Conservation (phyloP, 2,329 filamentous ascomycete species). For the Aspergillus pseudonomiae region DNA sequence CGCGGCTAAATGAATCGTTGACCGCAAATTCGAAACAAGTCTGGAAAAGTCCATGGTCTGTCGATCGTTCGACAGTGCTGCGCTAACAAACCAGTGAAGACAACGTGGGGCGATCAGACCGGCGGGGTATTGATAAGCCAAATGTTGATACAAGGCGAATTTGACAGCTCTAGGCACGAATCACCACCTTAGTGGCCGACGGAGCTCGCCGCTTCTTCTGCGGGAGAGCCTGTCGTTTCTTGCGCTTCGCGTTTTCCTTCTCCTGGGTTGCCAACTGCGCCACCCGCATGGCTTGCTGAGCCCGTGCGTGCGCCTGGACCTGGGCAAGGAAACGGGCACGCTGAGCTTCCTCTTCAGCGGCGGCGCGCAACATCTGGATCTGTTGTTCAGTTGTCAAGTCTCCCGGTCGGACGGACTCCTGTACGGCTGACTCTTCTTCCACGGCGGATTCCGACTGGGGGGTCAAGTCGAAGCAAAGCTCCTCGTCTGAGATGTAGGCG, state of each 20-base stretch:
- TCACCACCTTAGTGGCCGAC: slow-evolving; percentile 19
- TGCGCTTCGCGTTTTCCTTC: slow-evolving; percentile 31
- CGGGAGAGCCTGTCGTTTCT: slow-evolving; percentile 33
- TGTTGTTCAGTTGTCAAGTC: slow-evolving; percentile 45
- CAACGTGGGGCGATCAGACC: background rate
- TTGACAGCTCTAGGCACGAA: slow-evolving; percentile 14
- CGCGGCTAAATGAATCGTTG: slow-evolving; percentile 1
- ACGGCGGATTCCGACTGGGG: slow-evolving; percentile 29
- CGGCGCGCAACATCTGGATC: slow-evolving; percentile 39
- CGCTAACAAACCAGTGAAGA: slow-evolving; percentile 6
- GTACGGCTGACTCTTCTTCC: slow-evolving; percentile 31
- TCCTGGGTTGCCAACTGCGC: slow-evolving; percentile 33
- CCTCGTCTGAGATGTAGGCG: slow-evolving; percentile 48
- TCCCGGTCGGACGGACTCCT: slow-evolving; percentile 20
- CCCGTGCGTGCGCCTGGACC: slow-evolving; percentile 45
- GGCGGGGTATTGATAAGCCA: background rate
- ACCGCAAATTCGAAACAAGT: slow-evolving; percentile 4
- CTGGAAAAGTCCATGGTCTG: slow-evolving; percentile 4
- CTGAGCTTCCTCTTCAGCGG: slow-evolving; percentile 40
- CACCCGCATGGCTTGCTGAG: slow-evolving; percentile 42
- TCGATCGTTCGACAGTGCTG: slow-evolving; percentile 13
- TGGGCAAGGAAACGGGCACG: slow-evolving; percentile 44
- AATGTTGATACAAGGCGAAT: background rate
- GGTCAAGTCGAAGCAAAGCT: slow-evolving; percentile 40
- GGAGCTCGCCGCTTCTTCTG: slow-evolving; percentile 31